Evolutionary conservation across 139 green algal species (phyloP).

Genomic region (Coelastrella sp.): DNA sequence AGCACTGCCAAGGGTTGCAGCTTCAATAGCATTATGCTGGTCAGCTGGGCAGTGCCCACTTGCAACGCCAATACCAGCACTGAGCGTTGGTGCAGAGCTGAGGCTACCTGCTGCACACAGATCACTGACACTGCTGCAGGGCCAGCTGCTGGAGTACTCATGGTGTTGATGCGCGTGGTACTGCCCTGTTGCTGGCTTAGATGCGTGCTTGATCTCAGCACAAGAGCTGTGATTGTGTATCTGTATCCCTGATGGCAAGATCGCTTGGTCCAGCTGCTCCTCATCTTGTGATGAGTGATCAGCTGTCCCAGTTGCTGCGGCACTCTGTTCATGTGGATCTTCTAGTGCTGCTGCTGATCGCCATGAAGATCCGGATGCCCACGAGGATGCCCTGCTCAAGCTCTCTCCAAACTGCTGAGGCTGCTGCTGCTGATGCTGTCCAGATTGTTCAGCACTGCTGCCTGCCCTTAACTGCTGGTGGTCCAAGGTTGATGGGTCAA

Average conservation of each 20-base stretch:
- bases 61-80: constrained; percentile 2
- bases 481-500: neutral
- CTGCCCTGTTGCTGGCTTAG: neutral
- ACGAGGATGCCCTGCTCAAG: constrained; percentile 24
- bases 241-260: too few relatives aligned
- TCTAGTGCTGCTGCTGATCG: neutral
- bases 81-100: constrained; percentile 17
- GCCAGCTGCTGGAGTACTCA: neutral
- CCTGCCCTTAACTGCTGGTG: neutral
- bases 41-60: neutral
- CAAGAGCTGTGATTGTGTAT: neutral
- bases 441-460: neutral
- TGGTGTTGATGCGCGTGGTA: neutral
- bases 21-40: neutral
- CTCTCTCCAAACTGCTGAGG: constrained; percentile 10
- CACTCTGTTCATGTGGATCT: neutral
- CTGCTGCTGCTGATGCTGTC: constrained; percentile 17
- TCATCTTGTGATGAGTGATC: too few relatives aligned
- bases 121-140: too few relatives aligned
- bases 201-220: neutral
- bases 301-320: too few relatives aligned
- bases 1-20: neutral
- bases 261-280: too few relatives aligned
- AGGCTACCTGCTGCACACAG: too few relatives aligned
- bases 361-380: constrained; percentile 3